These are phyloP conservation scores for Kondoa malvinella DNA, from an alignment of 768 basidiomycete species.

Conservation along the genomic window DNA sequence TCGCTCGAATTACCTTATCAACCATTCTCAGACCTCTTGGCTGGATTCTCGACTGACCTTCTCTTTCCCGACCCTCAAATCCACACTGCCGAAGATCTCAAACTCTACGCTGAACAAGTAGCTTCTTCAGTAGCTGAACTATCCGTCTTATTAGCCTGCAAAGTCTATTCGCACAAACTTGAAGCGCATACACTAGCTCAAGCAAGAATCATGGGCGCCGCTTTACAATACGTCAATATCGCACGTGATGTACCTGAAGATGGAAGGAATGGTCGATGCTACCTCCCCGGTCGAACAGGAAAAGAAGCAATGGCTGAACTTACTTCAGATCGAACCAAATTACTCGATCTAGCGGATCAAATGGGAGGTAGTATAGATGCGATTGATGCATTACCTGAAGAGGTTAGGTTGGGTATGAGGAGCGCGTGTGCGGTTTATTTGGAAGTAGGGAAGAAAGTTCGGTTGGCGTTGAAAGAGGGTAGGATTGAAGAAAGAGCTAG, in stretches of 20 bases:
- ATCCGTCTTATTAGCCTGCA: conserved; percentile 32
- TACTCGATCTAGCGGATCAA: conserved; percentile 27
- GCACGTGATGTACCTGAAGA: conserved; percentile 33
- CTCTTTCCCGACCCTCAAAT: conserved; percentile 22
- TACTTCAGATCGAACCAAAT: conserved; percentile 9
- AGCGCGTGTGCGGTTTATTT: conserved; percentile 33
- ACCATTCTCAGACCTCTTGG: conserved; percentile 22
- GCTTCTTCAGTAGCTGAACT: conserved; percentile 33
- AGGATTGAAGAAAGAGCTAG: conserved; percentile 16
- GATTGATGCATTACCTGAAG: conserved; percentile 12
- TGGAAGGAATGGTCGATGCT: conserved; percentile 28
- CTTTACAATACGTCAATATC: conserved; percentile 35
- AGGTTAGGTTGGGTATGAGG: conserved; percentile 30
- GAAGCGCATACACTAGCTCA: conserved; percentile 1
- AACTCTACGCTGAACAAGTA: conserved; percentile 32
- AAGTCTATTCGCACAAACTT: background rate
- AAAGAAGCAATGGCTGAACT: conserved; percentile 16
- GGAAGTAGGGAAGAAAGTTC: conserved; percentile 30
- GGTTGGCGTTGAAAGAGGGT: conserved; percentile 14
- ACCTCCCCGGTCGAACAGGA: conserved; percentile 28
- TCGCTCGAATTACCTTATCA: conserved; percentile 14
- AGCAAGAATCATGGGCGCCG: conserved; percentile 32
- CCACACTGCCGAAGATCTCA: conserved; percentile 29
- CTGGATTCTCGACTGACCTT: conserved; percentile 21
- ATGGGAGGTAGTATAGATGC: conserved; percentile 22